Percentiles rank a stretch among this genome's conserved stretches.
phyloP scores from a whole-genome alignment of 129 eudicot genomes.

The Ambrosia trifida region DNA sequence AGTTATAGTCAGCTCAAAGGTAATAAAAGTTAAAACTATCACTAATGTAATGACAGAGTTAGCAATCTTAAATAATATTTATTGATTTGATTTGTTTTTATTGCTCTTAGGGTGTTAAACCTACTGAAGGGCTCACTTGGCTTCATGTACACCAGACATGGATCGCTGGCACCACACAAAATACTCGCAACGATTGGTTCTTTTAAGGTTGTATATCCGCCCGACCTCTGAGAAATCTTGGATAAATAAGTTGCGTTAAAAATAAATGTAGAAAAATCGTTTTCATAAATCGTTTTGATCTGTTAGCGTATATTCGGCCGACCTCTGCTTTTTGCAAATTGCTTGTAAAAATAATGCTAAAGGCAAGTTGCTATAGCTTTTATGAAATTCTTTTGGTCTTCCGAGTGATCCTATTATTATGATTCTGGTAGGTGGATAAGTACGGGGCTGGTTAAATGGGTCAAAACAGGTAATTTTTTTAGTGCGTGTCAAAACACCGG shows the following conservation, averaged over 20 bases:
- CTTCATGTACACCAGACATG: constrained; percentile 90
- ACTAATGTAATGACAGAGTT: constrained; percentile 18
- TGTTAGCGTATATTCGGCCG: background rate
- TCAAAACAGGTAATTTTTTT: background rate
- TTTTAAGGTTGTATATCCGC: constrained; percentile 33
- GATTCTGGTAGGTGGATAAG: background rate
- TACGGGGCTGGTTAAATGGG: background rate
- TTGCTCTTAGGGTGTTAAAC: constrained; percentile 50
- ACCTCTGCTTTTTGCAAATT: background rate
- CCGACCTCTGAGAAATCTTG: constrained; percentile 18
- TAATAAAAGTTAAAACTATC: constrained; percentile 20
- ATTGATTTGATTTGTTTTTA: constrained; percentile 18
- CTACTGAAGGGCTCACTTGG: constrained; percentile 73
- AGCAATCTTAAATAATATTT: background rate
- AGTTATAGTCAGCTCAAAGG: constrained; percentile 72
- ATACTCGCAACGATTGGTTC: constrained; percentile 47
- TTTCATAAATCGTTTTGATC: background rate
- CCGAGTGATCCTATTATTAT: background rate
- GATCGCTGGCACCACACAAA: constrained; percentile 48
- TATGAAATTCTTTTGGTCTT: constrained; percentile 13
- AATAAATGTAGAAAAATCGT: constrained; percentile 10
- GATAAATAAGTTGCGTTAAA: constrained; percentile 2
- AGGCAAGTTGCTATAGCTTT: constrained; percentile 18
- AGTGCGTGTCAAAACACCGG: too few species aligned
- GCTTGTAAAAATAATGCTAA: constrained; percentile 10